Evolutionary conservation across 148 eudicot species (phyloP).

Genomic region (Bassia scoparia): DNA sequence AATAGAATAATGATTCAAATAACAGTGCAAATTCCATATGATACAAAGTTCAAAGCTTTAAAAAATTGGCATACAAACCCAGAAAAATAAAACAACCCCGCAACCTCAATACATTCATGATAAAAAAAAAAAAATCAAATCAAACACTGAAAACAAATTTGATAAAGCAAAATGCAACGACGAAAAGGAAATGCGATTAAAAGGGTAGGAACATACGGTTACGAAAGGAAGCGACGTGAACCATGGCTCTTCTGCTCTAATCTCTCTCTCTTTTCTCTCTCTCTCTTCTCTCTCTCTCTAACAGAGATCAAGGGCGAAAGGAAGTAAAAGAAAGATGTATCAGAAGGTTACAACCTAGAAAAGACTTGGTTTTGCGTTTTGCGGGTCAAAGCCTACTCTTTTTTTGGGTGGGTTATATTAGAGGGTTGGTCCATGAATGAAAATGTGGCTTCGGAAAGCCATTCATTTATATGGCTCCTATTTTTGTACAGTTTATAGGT

Average conservation of each 20-base stretch:
- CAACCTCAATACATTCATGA: background rate
- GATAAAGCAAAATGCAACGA: background rate
- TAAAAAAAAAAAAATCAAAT: background rate
- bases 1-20: background rate
- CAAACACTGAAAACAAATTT: background rate
- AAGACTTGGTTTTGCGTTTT: too few species aligned
- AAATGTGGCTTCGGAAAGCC: too few species aligned
- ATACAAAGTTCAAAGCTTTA: background rate
- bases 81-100: background rate
- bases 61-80: background rate
- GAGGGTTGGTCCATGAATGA: too few species aligned
- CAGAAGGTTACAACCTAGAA: constrained; percentile 10
- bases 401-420: too few species aligned
- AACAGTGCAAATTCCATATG: background rate
- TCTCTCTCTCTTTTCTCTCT: background rate
- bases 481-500: too few species aligned
- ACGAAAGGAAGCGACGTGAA: constrained; percentile 47
- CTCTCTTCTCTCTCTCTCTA: background rate
- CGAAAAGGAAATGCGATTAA: background rate
- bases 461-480: too few species aligned
- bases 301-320: background rate
- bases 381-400: constrained; percentile 21
- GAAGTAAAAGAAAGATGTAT: background rate
- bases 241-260: constrained; percentile 32
- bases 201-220: constrained; percentile 35